These are phyloP conservation scores for Didymellaceae sp. DNA, from an alignment of 2,329 filamentous ascomycete genomes.

Conservation along the genomic window DNA sequence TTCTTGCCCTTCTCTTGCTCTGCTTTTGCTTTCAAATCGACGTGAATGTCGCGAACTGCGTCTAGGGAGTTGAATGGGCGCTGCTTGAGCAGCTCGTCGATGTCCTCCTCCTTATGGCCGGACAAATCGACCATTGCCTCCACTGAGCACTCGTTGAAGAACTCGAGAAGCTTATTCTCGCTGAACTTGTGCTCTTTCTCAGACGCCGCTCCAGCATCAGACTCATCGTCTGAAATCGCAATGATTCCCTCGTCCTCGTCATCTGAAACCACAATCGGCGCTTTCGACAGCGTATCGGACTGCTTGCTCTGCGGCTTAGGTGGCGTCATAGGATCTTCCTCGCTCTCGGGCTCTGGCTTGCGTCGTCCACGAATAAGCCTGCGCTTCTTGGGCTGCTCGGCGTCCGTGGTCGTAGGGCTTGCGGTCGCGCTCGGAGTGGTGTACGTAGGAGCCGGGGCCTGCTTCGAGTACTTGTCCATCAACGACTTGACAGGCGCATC, in stretches of 20 bases:
- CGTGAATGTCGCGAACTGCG: conserved; percentile 69
- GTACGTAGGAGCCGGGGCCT: conserved; percentile 26
- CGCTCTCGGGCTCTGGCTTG: conserved; percentile 34
- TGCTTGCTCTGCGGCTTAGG: conserved; percentile 27
- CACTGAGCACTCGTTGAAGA: conserved; percentile 80
- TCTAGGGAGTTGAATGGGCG: conserved; percentile 75
- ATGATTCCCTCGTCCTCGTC: conserved; percentile 45
- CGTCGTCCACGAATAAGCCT: conserved; percentile 60
- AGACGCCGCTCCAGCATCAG: conserved; percentile 49
- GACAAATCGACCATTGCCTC: conserved; percentile 84
- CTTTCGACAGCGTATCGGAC: conserved; percentile 13
- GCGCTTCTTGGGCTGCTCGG: conserved; percentile 39
- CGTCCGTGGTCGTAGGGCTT: conserved; percentile 20
- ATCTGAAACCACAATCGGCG: conserved; percentile 27
- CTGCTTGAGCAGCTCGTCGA: conserved; percentile 72
- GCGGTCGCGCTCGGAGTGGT: conserved; percentile 20
- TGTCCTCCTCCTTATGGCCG: conserved; percentile 71
- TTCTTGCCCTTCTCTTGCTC: conserved; percentile 42
- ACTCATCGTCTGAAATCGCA: conserved; percentile 51
- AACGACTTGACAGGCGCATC: conserved; percentile 63
- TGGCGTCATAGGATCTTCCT: conserved; percentile 24
- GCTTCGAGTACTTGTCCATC: conserved; percentile 59
- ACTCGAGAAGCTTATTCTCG: conserved; percentile 70
- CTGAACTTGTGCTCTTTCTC: conserved; percentile 44
- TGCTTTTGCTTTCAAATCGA: conserved; percentile 32